A percentile compares a stretch with the other conserved stretches of the same genome.
Conservation (phyloP, 371 early-diverging fungal species). For the Batrachochytrium dendrobatidis region DNA sequence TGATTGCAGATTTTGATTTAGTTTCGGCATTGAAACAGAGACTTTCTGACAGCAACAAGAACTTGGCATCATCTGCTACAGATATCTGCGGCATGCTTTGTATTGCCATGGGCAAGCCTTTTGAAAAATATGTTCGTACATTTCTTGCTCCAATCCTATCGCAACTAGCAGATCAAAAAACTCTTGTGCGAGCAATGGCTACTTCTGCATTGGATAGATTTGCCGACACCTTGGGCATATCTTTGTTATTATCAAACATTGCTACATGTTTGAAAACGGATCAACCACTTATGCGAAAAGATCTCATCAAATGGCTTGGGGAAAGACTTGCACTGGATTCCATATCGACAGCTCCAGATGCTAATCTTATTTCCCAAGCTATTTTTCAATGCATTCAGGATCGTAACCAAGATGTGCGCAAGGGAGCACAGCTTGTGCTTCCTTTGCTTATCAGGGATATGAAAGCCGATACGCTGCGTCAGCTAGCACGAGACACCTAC, state of each 20-base stretch:
- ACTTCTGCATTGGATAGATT: conserved; percentile 64
- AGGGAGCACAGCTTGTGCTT: conserved; percentile 67
- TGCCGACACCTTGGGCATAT: conserved; percentile 57
- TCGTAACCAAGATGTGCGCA: conserved; percentile 81
- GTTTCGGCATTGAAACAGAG: conserved; percentile 71
- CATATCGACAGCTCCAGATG: conserved; percentile 42
- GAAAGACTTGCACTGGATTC: conserved; percentile 32
- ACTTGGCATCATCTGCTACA: conserved; percentile 62
- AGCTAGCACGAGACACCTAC: conserved; percentile 45
- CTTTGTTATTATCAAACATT: conserved; percentile 55
- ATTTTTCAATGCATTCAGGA: conserved; percentile 78
- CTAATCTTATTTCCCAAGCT: conserved; percentile 57
- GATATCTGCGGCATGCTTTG: conserved; percentile 69
- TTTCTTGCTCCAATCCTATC: conserved; percentile 58
- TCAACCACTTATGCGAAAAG: conserved; percentile 66
- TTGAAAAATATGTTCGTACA: conserved; percentile 61
- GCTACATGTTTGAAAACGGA: conserved; percentile 64
- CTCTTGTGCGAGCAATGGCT: conserved; percentile 73
- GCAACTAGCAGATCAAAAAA: conserved; percentile 78
- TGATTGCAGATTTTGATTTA: conserved; percentile 51
- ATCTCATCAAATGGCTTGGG: conserved; percentile 69
- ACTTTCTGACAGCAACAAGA: conserved; percentile 84
- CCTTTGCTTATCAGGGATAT: conserved; percentile 50
- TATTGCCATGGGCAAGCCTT: conserved; percentile 75
- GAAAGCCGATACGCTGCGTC: conserved; percentile 53